Base-by-base conservation (phyloP, 257 asterid genomes). In the Primulina tabacum region DNA sequence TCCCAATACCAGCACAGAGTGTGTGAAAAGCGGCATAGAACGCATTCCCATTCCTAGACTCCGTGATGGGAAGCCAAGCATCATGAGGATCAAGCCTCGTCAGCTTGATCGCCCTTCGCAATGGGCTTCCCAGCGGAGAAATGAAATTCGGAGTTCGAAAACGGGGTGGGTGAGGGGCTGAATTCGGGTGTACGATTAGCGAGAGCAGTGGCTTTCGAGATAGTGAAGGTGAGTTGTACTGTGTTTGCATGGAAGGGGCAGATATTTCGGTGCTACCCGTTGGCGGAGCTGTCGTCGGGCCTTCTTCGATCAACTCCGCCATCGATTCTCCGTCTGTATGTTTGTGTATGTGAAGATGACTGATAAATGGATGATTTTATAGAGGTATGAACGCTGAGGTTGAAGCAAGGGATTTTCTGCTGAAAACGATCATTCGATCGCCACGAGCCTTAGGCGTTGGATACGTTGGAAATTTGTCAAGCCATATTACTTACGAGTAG, bases 1-100 rank as follows among this genome's bases (percentile, higher is more conserved):
- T 68, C 17, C 95, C 92, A 68, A 88, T 85, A 57, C 91, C 95
- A 59, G 95, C 83, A 38, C 88, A 82, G 11, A 85, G 66, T 8
- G 95, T 85, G 69, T 85, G 95, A 67, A 88, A 88, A 5, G 86
- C 89, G 0, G 95, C 89, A 52, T 85, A 88, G 33, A 78, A 83
- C 0, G 92, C 88, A 53, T 88, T 88, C 33, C 95, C 95, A 50
- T 88, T 88, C 66, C 92, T 72, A 2, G 95, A 88, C 66, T 85
- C 87, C 0, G 95, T 88, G 26, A 88, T 88, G 12, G 95, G 95
- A 32, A 88, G 84, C 95, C 95, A 88, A 0, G 91, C 91, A 30
- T 88, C 95, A 1, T 88, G 85, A 0, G 87, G 89, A 47, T 84
- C 91, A 6, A 88, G 74, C 75, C 64, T 83, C 21, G 89, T 88